These are phyloP conservation scores for Venturia effusa DNA, from an alignment of 2,329 filamentous ascomycete genomes.

Conservation along the genomic window DNA sequence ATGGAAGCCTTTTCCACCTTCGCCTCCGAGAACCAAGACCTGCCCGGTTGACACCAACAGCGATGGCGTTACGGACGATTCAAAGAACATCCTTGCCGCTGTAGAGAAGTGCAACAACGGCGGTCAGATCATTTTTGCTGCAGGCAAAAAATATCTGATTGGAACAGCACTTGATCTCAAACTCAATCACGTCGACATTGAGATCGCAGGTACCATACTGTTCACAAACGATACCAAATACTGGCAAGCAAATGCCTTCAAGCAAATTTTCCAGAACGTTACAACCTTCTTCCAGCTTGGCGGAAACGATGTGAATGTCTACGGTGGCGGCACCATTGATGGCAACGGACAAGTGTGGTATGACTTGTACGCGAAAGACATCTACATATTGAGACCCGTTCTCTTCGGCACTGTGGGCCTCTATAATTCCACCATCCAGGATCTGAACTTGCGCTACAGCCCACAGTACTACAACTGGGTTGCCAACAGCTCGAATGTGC, in stretches of 20 bases:
- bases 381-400: constrained; percentile 48
- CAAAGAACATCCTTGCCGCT: constrained; percentile 41
- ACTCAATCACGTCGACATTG: constrained; percentile 48
- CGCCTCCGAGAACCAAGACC: constrained; percentile 24
- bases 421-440: constrained; percentile 46
- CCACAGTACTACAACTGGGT: constrained; percentile 55
- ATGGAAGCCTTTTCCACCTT: constrained; percentile 21
- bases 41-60: constrained; percentile 29
- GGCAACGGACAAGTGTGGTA: constrained; percentile 57
- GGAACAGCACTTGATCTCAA: constrained; percentile 56
- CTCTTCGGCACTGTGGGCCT: constrained; percentile 48
- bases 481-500: constrained; percentile 54
- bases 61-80: constrained; percentile 37
- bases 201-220: constrained; percentile 47
- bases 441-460: constrained; percentile 50
- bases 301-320: constrained; percentile 56
- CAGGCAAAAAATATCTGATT: constrained; percentile 47
- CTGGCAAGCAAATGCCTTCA: constrained; percentile 55
- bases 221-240: constrained; percentile 60
- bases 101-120: constrained; percentile 51
- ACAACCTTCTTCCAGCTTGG: constrained; percentile 59
- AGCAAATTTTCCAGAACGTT: constrained; percentile 54
- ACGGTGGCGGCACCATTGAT: constrained; percentile 53
- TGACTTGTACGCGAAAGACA: constrained; percentile 44
- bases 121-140: constrained; percentile 49